Evolutionary conservation across 2,329 filamentous ascomycete species (phyloP), one percentile per base, ranked within the genome.

Genomic region (Colletotrichum chlorophyti): DNA sequence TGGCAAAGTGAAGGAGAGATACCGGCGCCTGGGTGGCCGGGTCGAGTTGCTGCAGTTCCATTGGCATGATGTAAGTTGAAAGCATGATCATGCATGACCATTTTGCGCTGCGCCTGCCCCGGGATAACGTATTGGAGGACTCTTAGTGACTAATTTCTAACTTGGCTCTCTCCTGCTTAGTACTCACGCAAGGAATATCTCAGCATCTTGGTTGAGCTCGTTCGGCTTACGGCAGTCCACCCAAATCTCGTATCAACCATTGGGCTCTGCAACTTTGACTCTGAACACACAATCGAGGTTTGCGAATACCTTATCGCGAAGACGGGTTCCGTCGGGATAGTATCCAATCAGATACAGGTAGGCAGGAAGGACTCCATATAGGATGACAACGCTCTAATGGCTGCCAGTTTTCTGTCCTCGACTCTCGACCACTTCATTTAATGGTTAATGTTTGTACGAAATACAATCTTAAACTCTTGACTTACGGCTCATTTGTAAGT

Each of bases 11-110:
- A 65, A 63, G 5, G 72, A 73, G 61, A 62, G 72, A n/a, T 70
- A 65, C 14, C 65, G 69, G 27, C 64, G 72, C 3, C 63, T 74
- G 10, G 65, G 66, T 9, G 71, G 70, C 5, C 63, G 68, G 17
- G 65, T 74, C 19, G 71, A 74, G 15, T 61, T 74, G 26, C 53
- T 74, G 12, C 71, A 74, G 59, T 72, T 74, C 55, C 71, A 74
- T 38, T 74, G 71, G 71, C 64, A 71, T 17, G 63, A 71, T 63
- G 70, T 73, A 62, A 58, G 70, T 65, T 2, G 4, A 8, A 4
- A 27, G 17, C 14, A 23, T 21, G 38, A 42, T 17, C 19, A 15
- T 12, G 5, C n/a, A 26, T 19, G 43, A 17, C 7, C 12, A n/a
- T 24, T n/a, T n/a, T n/a, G n/a, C n/a, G n/a, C n/a, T n/a, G n/a